Base-by-base conservation (phyloP, 2,329 filamentous ascomycete genomes). In the Arthrinium puccinioides region DNA sequence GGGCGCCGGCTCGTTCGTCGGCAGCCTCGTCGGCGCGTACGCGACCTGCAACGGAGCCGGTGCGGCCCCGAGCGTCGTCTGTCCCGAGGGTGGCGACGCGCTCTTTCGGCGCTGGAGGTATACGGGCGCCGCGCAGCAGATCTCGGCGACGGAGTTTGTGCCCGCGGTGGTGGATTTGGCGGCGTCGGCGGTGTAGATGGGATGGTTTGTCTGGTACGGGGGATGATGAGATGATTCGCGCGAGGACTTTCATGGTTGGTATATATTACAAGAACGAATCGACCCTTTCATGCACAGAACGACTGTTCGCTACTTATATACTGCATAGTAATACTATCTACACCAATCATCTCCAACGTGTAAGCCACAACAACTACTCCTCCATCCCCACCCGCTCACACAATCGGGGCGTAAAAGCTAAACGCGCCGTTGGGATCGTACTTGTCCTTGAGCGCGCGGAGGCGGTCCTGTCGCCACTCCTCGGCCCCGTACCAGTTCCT, bases 401-500 rank as follows among this genome's bases (percentile, higher is more conserved):
- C 25, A 14, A 40, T 40, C 3, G 38, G 38, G 6, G 32, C 32
- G 16, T 40, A 40, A 21, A 36, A 40, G 32, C 32, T 40, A 15
- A 36, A 40, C 15, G n/a, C 9, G 0, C 59, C 53, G 4, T 58
- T 37, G 2, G 65, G 69, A 40, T 76, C 72, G 41, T 70, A 74
- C 44, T 63, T 62, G 20, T 50, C 43, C 61, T 76, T 76, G 49
- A 75, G 44, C 8, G 43, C 45, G 42, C 49, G 54, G 46, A 76
- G 53, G 36, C 59, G 63, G 36, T 64, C 49, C 45, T 68, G 54
- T 11, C 72, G 60, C 68, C 71, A 74, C 27, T 46, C 36, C 35
- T 73, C 72, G 36, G 55, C 55, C 7, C 72, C 72, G 46, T 77
- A 76, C 55, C 63, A 57, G 3, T 55, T 49, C 33, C 53, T 38